phyloP scores from a whole-genome alignment of 345 rosid species.

The Ceriops decandra region DNA sequence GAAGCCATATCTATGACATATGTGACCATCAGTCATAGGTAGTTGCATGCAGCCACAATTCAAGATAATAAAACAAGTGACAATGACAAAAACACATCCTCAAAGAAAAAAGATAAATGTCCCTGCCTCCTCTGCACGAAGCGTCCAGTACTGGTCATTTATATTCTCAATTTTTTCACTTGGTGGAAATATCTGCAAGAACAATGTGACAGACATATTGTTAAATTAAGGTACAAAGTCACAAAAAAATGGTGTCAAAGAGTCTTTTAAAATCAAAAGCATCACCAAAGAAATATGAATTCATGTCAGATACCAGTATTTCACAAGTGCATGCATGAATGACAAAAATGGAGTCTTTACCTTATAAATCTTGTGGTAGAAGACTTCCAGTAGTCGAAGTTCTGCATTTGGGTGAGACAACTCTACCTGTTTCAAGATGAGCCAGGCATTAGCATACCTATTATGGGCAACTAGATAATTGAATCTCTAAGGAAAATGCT shows the following conservation, averaged over 20 bases:
- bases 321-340: neutral
- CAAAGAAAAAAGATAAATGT: neutral
- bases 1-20: neutral
- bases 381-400: conserved; percentile 87
- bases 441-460: neutral
- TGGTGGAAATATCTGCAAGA: conserved; percentile 75
- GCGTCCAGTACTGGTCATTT: conserved; percentile 94
- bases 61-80: neutral
- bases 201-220: neutral
- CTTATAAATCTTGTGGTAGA: conserved; percentile 93
- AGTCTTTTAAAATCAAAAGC: neutral
- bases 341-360: conserved; percentile 29
- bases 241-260: neutral
- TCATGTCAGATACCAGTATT: no score
- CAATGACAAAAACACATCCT: neutral
- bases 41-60: neutral
- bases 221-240: neutral
- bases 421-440: conserved; percentile 65
- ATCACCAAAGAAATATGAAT: neutral
- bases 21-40: neutral
- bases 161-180: conserved; percentile 86
- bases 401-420: conserved; percentile 81
- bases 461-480: neutral
- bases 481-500: neutral
- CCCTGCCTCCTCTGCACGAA: conserved; percentile 93